Evolutionary conservation across 1,284 basidiomycete species (phyloP), one percentile per base, ranked within the genome.

Genomic region (Leccinum subatratum): DNA sequence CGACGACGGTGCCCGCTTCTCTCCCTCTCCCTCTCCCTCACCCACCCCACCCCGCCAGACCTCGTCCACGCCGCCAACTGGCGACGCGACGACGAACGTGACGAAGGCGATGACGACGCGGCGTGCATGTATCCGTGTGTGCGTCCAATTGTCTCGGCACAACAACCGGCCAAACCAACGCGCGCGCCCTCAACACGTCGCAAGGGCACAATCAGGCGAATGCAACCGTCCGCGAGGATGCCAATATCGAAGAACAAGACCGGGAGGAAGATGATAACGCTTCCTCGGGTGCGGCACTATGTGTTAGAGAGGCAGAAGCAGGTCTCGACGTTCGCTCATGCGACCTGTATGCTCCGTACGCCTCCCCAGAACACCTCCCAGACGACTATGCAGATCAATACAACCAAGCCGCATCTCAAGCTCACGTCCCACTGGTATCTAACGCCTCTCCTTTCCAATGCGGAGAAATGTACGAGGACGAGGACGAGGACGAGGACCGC

Each of bases 131-230:
- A n/a, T n/a, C n/a, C n/a, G n/a, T n/a, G n/a, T n/a, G n/a, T n/a
- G n/a, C n/a, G n/a, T n/a, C n/a, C 37, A 9, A 61, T 61, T 25
- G 37, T 61, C 14, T 42, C 60, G 5, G 20, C 94, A 1, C 94
- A 96, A 75, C 95, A 98, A 77, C 89, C 90, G 8, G 89, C 96
- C 69, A 94, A 94, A 75, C 96, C 95, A 0, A 94, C 96, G 88
- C 88, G 95, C 14, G 88, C 93, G 0, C 96, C 95, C 0, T 97
- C 94, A 0, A 34, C 32, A 0, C 83, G 92, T 34, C 84, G 94
- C 62, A 95, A 94, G 77, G 85, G 84, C 60, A 87, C 89, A 0
- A 77, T 91, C 66, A 86, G 85, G 72, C 82, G 88, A 20, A 85
- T 87, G 78, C 85, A 0, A 84, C 85, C 0, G 76, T 92, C 16